Evolutionary conservation across 1,139 yeast species (phyloP).

Genomic region (Yamadazyma membranifaciens): DNA sequence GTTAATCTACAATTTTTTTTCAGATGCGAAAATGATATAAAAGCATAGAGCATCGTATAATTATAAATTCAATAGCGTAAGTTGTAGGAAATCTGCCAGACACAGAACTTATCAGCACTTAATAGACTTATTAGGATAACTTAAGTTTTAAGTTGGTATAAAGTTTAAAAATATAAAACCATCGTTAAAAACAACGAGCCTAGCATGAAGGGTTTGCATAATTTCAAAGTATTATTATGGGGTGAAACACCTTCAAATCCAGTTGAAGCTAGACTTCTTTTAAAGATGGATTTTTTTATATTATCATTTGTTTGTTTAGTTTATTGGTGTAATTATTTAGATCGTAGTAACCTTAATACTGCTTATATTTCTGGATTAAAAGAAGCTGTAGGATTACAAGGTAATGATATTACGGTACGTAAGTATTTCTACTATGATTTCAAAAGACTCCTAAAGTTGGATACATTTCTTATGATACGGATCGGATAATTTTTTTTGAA

Average conservation of each 20-base stretch:
- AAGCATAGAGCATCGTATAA: no score
- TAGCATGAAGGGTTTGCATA: constrained; percentile 6
- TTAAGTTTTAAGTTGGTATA: not conserved
- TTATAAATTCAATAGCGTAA: no score
- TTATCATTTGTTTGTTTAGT: constrained; percentile 53
- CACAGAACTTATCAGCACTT: not conserved
- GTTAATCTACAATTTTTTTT: no score
- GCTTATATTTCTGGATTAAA: constrained; percentile 66
- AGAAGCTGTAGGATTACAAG: constrained; percentile 49
- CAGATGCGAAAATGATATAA: no score
- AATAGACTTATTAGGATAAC: not conserved
- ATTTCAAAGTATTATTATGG: constrained; percentile 25
- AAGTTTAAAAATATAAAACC: not conserved
- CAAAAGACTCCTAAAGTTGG: no score
- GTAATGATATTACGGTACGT: constrained; percentile 42
- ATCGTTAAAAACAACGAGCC: not conserved
- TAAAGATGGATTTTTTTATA: constrained; percentile 57
- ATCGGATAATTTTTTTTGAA: no score
- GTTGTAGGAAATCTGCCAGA: not conserved
- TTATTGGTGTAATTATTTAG: constrained; percentile 52
- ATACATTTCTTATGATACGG: no score
- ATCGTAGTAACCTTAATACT: constrained; percentile 47
- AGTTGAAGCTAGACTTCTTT: constrained; percentile 38
- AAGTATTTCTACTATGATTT: no score
- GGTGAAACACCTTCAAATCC: constrained; percentile 39